Conservation (phyloP, 2,329 filamentous ascomycete species). For the Aspergillus candidus region DNA sequence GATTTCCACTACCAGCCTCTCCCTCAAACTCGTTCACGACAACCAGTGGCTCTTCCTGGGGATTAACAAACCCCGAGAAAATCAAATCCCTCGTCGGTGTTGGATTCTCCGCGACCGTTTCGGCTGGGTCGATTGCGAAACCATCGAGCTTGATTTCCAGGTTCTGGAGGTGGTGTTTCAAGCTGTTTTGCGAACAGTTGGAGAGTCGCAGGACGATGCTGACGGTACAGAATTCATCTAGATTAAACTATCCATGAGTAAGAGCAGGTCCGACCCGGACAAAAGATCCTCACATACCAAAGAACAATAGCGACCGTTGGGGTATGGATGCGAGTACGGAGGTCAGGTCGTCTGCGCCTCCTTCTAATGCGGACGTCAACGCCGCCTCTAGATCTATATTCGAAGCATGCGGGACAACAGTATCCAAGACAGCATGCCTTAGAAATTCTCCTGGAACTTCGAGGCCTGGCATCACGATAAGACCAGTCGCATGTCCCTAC, state of each 20-base stretch:
- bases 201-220: constrained; percentile 49
- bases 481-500: constrained; percentile 19
- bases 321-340: constrained; percentile 44
- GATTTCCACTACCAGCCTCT: constrained; percentile 32
- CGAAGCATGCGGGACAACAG: constrained; percentile 39
- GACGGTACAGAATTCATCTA: constrained; percentile 51
- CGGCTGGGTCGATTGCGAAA: constrained; percentile 37
- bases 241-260: constrained; percentile 42
- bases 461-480: constrained; percentile 29
- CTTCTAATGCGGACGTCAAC: constrained; percentile 42
- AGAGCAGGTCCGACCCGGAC: constrained; percentile 28
- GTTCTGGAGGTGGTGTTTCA: constrained; percentile 45
- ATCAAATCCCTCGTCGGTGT: constrained; percentile 38
- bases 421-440: constrained; percentile 38
- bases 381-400: constrained; percentile 35
- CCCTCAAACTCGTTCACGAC: constrained; percentile 40
- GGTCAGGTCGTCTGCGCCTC: constrained; percentile 37
- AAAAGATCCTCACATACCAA: constrained; percentile 35
- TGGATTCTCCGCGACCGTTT: constrained; percentile 37
- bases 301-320: constrained; percentile 48
- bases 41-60: constrained; percentile 40
- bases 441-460: constrained; percentile 37
- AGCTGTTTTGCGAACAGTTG: constrained; percentile 41
- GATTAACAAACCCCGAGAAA: constrained; percentile 34
- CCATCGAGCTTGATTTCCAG: constrained; percentile 48